Conservation (phyloP, 2,329 filamentous ascomycete species). For the Ramularia collo-cygni region DNA sequence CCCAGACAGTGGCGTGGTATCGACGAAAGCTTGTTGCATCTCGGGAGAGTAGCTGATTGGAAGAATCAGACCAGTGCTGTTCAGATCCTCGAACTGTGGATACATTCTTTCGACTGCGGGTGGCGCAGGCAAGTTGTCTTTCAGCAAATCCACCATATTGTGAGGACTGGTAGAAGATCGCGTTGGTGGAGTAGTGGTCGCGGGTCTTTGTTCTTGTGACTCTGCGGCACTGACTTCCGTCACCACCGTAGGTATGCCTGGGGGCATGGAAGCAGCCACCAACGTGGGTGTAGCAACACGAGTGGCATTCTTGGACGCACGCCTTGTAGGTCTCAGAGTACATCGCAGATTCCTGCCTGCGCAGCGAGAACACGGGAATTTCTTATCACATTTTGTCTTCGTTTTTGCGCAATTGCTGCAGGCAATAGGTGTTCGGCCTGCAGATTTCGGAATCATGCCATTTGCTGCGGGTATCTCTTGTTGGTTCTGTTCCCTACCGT, state of each 20-base stretch:
- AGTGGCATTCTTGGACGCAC: conserved; percentile 40
- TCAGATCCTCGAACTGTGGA: conserved; percentile 37
- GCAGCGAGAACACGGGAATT: conserved; percentile 48
- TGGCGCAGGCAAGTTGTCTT: conserved; percentile 23
- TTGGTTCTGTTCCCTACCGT: conserved; percentile 45
- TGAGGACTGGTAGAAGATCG: conserved; percentile 31
- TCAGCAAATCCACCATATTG: conserved; percentile 18
- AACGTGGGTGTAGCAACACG: conserved; percentile 28
- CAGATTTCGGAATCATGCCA: conserved; percentile 47
- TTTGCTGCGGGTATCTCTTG: conserved; percentile 43
- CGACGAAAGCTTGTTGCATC: conserved; percentile 29
- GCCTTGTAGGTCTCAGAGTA: conserved; percentile 41
- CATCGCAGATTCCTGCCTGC: conserved; percentile 44
- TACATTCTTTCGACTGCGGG: conserved; percentile 28
- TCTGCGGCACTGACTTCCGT: conserved; percentile 3
- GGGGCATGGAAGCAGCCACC: conserved; percentile 22
- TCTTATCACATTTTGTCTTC: conserved; percentile 50
- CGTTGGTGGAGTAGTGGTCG: conserved; percentile 16
- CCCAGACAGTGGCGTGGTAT: conserved; percentile 40
- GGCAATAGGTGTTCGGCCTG: conserved; percentile 46
- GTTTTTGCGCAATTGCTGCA: conserved; percentile 50
- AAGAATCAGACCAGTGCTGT: conserved; percentile 28
- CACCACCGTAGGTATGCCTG: conserved; percentile 11
- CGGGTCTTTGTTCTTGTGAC: neutral
- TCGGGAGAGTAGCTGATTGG: conserved; percentile 20